A percentile compares a stretch with the other conserved stretches of the same genome.
Evolutionary conservation across 768 basidiomycete genomes (phyloP).

Genomic region (Hygrocybe punicea): DNA sequence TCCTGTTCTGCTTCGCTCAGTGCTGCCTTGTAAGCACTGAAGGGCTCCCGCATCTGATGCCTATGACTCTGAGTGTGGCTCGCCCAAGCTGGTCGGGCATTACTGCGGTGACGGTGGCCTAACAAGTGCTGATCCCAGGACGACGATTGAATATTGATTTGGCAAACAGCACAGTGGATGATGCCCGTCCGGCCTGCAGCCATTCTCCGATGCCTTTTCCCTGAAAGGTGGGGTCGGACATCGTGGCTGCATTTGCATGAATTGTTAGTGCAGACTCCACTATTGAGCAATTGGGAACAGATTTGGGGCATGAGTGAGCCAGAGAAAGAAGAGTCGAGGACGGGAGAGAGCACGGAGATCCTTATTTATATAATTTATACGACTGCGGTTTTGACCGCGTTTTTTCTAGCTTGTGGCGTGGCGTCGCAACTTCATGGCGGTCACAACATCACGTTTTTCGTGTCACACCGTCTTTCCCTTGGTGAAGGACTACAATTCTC

Average conservation of each 20-base stretch:
- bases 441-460: too few species aligned
- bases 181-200: conserved; percentile 17
- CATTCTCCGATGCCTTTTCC: conserved; percentile 11
- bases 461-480: too few species aligned
- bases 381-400: too few species aligned
- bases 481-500: too few species aligned
- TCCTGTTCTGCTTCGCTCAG: conserved; percentile 54
- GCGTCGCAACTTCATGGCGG: too few species aligned
- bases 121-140: conserved; percentile 27
- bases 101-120: conserved; percentile 15
- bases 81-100: conserved; percentile 29
- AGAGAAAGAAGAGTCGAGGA: not conserved
- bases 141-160: conserved; percentile 18
- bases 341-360: not conserved
- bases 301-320: conserved; percentile 2
- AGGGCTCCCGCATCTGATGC: conserved; percentile 40
- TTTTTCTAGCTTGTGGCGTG: too few species aligned
- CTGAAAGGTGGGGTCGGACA: conserved; percentile 12
- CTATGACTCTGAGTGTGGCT: conserved; percentile 26
- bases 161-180: conserved; percentile 34
- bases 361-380: too few species aligned
- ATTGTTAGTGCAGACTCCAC: conserved; percentile 1
- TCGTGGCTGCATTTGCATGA: conserved; percentile 3
- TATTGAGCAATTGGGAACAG: conserved; percentile 2
- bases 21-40: conserved; percentile 38